These are phyloP conservation scores for Cladochytrium replicatum DNA, from an alignment of 192 early-diverging fungal genomes.

Conservation along the genomic window DNA sequence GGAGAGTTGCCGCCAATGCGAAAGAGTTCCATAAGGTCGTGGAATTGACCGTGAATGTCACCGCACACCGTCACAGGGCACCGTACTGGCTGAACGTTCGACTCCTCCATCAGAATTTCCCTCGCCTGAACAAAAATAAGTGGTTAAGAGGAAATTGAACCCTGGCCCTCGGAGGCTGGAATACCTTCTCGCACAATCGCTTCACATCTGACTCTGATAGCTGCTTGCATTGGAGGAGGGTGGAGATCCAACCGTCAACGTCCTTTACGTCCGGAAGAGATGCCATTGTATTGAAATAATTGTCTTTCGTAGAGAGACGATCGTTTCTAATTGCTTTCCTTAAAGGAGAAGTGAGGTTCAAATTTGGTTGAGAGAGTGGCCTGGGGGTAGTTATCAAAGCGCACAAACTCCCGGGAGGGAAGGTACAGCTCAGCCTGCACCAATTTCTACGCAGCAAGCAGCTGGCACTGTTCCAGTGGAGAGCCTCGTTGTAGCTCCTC, in stretches of 20 bases:
- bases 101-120: conserved; percentile 91
- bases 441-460: no score
- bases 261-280: conserved; percentile 77
- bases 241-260: conserved; percentile 86
- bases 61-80: conserved; percentile 97
- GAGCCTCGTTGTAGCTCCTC: no score
- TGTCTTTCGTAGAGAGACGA: no score
- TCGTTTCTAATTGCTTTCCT: no score
- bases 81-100: conserved; percentile 92
- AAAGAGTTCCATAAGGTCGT: conserved; percentile 91
- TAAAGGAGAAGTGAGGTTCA: no score
- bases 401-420: no score
- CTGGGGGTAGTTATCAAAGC: no score
- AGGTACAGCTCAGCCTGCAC: no score
- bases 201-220: conserved; percentile 89
- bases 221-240: conserved; percentile 90
- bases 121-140: conserved; percentile 61
- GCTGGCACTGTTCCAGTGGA: no score
- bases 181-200: conserved; percentile 93
- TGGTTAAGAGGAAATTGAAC: conserved; percentile 9
- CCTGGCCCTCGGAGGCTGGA: conserved; percentile 8
- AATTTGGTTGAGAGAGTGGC: no score
- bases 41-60: conserved; percentile 97
- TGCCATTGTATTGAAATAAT: no score
- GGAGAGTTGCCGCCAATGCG: conserved; percentile 89